phyloP scores from a whole-genome alignment of 306 rosid genomes.

The Clitoria ternatea region DNA sequence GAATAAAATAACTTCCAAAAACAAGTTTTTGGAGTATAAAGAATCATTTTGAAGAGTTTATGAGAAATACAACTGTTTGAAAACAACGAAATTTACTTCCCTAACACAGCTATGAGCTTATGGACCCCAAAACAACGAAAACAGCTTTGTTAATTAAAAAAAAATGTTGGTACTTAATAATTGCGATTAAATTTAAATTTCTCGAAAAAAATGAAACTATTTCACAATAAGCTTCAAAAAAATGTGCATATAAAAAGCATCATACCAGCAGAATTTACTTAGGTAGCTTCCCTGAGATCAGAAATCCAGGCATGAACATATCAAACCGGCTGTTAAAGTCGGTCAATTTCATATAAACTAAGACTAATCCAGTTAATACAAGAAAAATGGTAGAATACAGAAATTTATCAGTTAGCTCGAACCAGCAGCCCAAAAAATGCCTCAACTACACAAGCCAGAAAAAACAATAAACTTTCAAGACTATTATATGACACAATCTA shows the following conservation, averaged over 20 bases:
- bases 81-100: too few species aligned
- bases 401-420: conserved; percentile 45
- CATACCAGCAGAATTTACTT: neutral
- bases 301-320: conserved; percentile 20
- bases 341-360: conserved; percentile 38
- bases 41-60: too few species aligned
- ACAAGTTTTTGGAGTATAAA: too few species aligned
- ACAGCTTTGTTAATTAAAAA: too few species aligned
- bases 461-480: conserved; percentile 39
- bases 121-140: too few species aligned
- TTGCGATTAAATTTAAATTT: neutral
- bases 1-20: too few species aligned
- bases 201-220: neutral
- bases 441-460: conserved; percentile 47
- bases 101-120: too few species aligned
- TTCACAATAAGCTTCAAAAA: neutral
- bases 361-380: conserved; percentile 27
- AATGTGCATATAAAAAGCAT: neutral
- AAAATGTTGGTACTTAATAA: neutral
- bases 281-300: conserved; percentile 4
- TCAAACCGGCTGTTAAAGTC: conserved; percentile 25
- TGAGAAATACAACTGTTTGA: too few species aligned
- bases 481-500: conserved; percentile 40
- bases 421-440: conserved; percentile 59
- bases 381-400: conserved; percentile 41